These are phyloP conservation scores for Candida sp. DNA, from an alignment of 1,139 yeast genomes.

Conservation along the genomic window DNA sequence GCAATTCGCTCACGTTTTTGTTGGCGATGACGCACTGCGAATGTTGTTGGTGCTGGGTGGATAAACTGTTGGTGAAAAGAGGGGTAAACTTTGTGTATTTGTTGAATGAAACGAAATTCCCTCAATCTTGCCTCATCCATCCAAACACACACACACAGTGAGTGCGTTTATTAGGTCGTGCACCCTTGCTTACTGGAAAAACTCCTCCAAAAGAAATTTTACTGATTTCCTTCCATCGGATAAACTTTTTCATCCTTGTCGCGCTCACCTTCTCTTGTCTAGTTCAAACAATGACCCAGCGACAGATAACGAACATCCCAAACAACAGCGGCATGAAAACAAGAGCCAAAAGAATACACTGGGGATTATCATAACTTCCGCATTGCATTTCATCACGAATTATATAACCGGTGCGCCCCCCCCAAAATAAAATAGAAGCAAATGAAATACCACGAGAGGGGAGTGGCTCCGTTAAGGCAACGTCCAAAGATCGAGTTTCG, in stretches of 20 bases:
- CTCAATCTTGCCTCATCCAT: background rate
- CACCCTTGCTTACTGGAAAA: background rate
- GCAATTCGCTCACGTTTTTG: background rate
- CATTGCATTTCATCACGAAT: no score
- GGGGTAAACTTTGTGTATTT: slow-evolving; percentile 5
- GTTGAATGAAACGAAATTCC: background rate
- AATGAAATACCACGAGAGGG: no score
- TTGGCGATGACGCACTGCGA: background rate
- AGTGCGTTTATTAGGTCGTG: background rate
- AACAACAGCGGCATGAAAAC: no score
- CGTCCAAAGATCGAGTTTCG: background rate
- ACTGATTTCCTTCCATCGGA: background rate
- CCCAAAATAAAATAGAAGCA: no score
- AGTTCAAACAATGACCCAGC: no score
- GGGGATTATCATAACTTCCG: no score
- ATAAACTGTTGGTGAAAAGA: slow-evolving; percentile 2
- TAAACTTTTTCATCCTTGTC: background rate
- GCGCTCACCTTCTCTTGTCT: no score
- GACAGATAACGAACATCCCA: no score
- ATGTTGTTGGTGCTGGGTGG: background rate
- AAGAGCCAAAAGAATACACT: no score
- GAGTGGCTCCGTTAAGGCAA: no score
- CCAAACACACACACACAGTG: no score
- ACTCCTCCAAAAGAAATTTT: background rate
- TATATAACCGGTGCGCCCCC: no score